A percentile compares a stretch with the other conserved stretches of the same genome.
Evolutionary conservation across 192 early-diverging fungal species (phyloP).

Genomic region (Coemansia sp.): DNA sequence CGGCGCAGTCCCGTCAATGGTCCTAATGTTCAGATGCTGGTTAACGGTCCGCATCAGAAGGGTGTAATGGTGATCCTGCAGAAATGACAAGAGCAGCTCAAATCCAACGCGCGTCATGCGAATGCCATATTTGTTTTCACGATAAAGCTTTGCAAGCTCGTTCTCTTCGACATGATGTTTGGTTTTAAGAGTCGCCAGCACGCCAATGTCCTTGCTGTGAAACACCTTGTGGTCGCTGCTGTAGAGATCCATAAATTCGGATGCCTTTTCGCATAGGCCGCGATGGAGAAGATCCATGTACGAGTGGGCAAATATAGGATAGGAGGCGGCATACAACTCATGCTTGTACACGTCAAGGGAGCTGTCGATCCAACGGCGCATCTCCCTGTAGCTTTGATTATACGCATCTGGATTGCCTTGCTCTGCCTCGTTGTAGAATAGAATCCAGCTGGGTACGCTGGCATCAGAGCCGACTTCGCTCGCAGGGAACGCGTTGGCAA

Average conservation of each 20-base stretch:
- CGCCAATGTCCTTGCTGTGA: slow-evolving; percentile 73
- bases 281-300: slow-evolving; percentile 82
- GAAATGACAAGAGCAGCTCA: slow-evolving; percentile 85
- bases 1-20: slow-evolving; percentile 37
- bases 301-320: slow-evolving; percentile 89
- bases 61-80: slow-evolving; percentile 92
- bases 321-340: slow-evolving; percentile 82
- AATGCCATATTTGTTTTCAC: slow-evolving; percentile 81
- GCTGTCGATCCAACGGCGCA: slow-evolving; percentile 89
- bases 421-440: slow-evolving; percentile 71
- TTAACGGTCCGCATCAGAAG: slow-evolving; percentile 89
- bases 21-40: slow-evolving; percentile 82
- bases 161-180: slow-evolving; percentile 79
- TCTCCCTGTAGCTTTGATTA: slow-evolving; percentile 72
- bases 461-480: slow-evolving; percentile 58
- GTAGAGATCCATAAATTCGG: slow-evolving; percentile 76
- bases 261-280: slow-evolving; percentile 45
- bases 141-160: slow-evolving; percentile 78
- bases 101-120: slow-evolving; percentile 85
- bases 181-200: slow-evolving; percentile 69
- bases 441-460: slow-evolving; percentile 64
- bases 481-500: slow-evolving; percentile 45
- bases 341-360: slow-evolving; percentile 94
- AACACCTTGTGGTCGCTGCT: slow-evolving; percentile 74
- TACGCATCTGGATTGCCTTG: slow-evolving; percentile 83